These are phyloP conservation scores for Striga asiatica DNA, from an alignment of 257 asterid species.

Conservation along the genomic window DNA sequence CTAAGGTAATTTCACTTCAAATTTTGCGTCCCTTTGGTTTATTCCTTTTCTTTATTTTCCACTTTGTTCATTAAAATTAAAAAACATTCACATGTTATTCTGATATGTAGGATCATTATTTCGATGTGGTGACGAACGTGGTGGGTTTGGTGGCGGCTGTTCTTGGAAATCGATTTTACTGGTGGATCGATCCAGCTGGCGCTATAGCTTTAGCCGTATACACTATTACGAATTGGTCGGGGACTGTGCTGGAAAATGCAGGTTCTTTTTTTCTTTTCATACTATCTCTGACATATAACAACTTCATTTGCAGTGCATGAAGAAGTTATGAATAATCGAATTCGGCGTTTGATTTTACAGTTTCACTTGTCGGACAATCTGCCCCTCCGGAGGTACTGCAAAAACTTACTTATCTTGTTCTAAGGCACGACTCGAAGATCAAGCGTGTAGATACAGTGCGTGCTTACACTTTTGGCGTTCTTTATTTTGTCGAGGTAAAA, in stretches of 20 bases:
- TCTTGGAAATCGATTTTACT: constrained; percentile 38
- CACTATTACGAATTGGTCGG: constrained; percentile 49
- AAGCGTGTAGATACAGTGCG: constrained; percentile 68
- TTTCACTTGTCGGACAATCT: constrained; percentile 55
- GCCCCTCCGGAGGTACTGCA: constrained; percentile 64
- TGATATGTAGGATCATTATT: constrained; percentile 50
- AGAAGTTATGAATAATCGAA: too few species aligned
- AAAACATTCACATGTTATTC: background rate
- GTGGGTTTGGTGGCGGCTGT: constrained; percentile 51
- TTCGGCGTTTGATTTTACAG: constrained; percentile 13
- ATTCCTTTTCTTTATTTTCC: background rate
- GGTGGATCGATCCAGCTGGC: constrained; percentile 71
- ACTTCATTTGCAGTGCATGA: background rate
- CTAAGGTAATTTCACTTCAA: constrained; percentile 25
- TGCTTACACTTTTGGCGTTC: constrained; percentile 69
- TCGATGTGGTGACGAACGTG: constrained; percentile 59
- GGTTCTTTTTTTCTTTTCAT: constrained; percentile 14
- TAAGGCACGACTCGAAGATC: constrained; percentile 47
- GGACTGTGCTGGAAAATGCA: constrained; percentile 57
- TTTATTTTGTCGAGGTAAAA: constrained; percentile 63
- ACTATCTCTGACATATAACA: background rate
- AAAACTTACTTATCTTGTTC: constrained; percentile 41
- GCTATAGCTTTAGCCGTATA: constrained; percentile 48
- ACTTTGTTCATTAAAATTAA: too few species aligned
- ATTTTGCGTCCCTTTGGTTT: background rate